phyloP scores from a whole-genome alignment of 2,329 filamentous ascomycete species.

The Akanthomyces dipterigenus region DNA sequence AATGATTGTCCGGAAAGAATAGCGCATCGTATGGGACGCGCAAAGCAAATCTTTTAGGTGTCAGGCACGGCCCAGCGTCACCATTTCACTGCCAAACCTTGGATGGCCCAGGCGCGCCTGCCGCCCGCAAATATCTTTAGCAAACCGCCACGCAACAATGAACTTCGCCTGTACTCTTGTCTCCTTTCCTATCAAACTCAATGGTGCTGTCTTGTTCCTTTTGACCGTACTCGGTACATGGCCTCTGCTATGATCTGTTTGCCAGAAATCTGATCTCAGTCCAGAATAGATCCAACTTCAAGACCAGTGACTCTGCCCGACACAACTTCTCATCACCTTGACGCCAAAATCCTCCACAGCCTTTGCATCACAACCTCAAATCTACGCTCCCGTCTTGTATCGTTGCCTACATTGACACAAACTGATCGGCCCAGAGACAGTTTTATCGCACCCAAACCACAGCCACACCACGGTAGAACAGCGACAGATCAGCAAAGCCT shows the following conservation, averaged over 20 bases:
- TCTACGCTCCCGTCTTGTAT: too few species aligned
- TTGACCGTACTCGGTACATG: background rate
- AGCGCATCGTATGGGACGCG: too few species aligned
- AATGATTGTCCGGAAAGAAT: background rate
- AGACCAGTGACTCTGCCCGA: background rate
- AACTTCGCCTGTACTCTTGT: background rate
- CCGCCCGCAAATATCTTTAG: background rate
- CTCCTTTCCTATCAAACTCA: constrained; percentile 17
- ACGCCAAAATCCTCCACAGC: background rate
- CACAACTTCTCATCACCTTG: background rate
- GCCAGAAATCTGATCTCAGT: background rate
- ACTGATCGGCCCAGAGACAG: background rate
- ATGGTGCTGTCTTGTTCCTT: constrained; percentile 16
- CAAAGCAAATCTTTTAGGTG: background rate
- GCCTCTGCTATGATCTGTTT: background rate
- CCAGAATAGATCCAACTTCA: background rate
- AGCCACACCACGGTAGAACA: background rate
- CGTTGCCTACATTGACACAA: background rate
- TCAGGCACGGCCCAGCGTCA: background rate
- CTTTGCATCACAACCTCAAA: background rate
- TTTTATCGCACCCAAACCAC: background rate
- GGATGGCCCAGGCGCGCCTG: background rate
- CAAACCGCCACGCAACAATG: background rate
- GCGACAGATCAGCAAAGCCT: background rate
- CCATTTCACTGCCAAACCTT: background rate